phyloP scores from a whole-genome alignment of 257 asterid genomes.

The Solanum okadae region DNA sequence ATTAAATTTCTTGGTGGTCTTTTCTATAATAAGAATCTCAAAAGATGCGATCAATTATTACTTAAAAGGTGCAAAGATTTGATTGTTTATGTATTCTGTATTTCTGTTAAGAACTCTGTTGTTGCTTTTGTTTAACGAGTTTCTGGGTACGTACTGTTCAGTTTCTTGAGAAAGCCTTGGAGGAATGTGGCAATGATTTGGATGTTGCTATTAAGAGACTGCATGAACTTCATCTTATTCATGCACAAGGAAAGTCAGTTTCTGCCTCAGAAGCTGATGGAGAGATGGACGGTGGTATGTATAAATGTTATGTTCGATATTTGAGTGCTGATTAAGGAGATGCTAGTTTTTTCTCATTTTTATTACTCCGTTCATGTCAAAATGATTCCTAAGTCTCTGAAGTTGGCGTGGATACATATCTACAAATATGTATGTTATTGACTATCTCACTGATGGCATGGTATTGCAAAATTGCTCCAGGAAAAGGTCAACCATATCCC shows the following conservation, averaged over 20 bases:
- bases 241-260: constrained; percentile 20
- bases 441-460: background rate
- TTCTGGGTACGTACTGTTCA: constrained; percentile 13
- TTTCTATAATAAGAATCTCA: background rate
- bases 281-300: constrained; percentile 27
- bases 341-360: background rate
- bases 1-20: background rate
- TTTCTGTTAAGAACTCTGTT: background rate
- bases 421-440: background rate
- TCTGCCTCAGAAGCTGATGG: constrained; percentile 26
- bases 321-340: background rate
- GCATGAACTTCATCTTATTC: constrained; percentile 32
- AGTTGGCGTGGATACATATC: background rate
- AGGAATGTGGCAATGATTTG: constrained; percentile 45
- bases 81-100: background rate
- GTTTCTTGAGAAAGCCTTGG: constrained; percentile 54
- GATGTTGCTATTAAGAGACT: constrained; percentile 45
- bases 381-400: background rate
- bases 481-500: background rate
- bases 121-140: background rate
- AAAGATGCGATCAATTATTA: background rate
- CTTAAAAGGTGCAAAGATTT: background rate
- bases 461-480: background rate
- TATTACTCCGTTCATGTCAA: background rate
- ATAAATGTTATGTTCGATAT: background rate